A percentile compares a stretch with the other conserved stretches of the same genome.
Evolutionary conservation across 257 asterid species (phyloP).

Genomic region (Marsdenia floribunda): DNA sequence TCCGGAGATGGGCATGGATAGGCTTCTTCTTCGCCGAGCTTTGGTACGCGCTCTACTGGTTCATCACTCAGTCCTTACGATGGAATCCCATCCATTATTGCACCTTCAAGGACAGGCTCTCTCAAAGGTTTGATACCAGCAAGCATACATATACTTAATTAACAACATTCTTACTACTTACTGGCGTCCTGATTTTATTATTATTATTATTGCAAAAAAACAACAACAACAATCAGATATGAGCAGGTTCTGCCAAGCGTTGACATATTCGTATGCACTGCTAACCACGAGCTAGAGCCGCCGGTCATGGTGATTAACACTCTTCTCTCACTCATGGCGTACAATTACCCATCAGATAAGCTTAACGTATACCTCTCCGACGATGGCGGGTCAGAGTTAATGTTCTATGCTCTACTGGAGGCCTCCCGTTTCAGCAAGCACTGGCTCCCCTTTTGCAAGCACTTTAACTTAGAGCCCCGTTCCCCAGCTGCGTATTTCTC

Average conservation of each 20-base stretch:
- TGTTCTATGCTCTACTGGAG: conserved; percentile 16
- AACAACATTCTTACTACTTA: too few relatives aligned
- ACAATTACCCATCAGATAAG: conserved; percentile 14
- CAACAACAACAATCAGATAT: not conserved
- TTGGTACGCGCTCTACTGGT: conserved; percentile 24
- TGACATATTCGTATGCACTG: conserved; percentile 22
- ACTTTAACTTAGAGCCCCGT: conserved; percentile 11
- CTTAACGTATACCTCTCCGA: conserved; percentile 14
- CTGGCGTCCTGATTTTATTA: too few relatives aligned
- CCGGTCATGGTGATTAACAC: conserved; percentile 18
- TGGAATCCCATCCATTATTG: conserved; percentile 20
- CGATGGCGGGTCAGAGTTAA: conserved; percentile 15
- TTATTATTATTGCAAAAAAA: too few relatives aligned
- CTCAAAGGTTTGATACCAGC: conserved; percentile 14
- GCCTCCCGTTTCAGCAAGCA: conserved; percentile 14
- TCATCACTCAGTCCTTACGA: conserved; percentile 25
- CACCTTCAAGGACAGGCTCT: conserved; percentile 33
- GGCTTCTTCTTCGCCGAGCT: conserved; percentile 25
- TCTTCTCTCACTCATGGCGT: conserved; percentile 12
- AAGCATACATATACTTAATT: too few relatives aligned
- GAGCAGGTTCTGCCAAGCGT: conserved; percentile 14
- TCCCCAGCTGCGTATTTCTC: conserved; percentile 13
- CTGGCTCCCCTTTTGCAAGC: conserved; percentile 15
- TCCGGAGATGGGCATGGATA: conserved; percentile 23
- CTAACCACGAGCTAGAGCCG: conserved; percentile 17